Conservation (phyloP, 257 asterid genomes). For the Penstemon davidsonii region DNA sequence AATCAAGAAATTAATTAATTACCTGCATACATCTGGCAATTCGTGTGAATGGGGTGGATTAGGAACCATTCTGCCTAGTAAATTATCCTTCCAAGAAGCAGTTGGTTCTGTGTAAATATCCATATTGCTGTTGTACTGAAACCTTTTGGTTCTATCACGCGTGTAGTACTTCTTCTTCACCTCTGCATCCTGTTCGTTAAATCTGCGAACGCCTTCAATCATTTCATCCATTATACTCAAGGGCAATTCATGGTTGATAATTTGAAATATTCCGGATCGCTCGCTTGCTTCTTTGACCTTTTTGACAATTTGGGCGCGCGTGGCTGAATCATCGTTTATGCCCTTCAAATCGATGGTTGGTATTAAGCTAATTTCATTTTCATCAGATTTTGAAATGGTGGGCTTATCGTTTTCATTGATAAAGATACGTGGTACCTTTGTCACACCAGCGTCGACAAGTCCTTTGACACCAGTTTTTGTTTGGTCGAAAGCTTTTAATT, state of each 20-base stretch:
- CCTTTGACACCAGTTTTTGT: conserved; percentile 44
- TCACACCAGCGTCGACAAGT: conserved; percentile 30
- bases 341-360: conserved; percentile 37
- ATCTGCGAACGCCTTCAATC: conserved; percentile 21
- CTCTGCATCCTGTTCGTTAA: conserved; percentile 37
- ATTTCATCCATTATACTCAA: conserved; percentile 17
- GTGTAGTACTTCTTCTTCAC: conserved; percentile 40
- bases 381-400: not conserved
- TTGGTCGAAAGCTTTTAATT: conserved; percentile 35
- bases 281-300: conserved; percentile 29
- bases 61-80: conserved; percentile 16
- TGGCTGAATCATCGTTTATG: not conserved
- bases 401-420: not conserved
- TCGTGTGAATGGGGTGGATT: conserved; percentile 26
- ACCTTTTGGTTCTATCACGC: conserved; percentile 28
- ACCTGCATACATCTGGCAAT: conserved; percentile 32
- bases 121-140: conserved; percentile 33
- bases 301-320: conserved; percentile 13
- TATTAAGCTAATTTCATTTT: not conserved
- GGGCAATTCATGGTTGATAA: conserved; percentile 40
- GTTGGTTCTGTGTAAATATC: conserved; percentile 28
- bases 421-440: conserved; percentile 32
- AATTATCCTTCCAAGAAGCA: conserved; percentile 49
- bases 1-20: not conserved
- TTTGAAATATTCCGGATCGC: conserved; percentile 41